Conservation (phyloP, 139 green algal genomes). For the Tetradesmus lagerheimii region DNA sequence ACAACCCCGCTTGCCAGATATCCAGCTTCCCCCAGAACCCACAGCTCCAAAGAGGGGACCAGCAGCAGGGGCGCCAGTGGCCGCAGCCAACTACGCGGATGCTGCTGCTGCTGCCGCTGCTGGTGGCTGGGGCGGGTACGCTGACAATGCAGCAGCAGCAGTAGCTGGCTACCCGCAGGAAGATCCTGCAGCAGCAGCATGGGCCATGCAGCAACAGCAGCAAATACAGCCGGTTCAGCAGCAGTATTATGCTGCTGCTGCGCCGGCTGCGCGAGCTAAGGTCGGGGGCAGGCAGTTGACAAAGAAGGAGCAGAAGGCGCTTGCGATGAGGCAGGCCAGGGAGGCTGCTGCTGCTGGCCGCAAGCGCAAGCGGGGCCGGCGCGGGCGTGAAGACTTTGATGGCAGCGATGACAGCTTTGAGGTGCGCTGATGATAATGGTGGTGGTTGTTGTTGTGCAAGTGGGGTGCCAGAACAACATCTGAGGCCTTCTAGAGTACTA, state of each 20-base stretch:
- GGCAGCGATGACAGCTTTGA: constrained; percentile 43
- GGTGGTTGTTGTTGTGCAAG: too few species aligned
- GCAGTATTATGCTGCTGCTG: background rate
- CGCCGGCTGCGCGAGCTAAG: background rate
- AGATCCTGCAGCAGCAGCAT: background rate
- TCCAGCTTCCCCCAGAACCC: constrained; percentile 16
- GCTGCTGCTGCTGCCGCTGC: background rate
- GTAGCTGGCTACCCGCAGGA: background rate
- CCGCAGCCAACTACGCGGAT: too few species aligned
- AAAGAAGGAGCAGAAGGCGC: background rate
- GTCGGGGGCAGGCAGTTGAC: background rate
- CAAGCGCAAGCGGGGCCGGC: constrained; percentile 39
- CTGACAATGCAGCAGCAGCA: background rate
- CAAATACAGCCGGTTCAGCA: background rate
- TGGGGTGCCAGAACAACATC: too few species aligned
- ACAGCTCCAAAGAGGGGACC: background rate
- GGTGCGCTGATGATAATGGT: background rate
- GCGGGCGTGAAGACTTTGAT: background rate
- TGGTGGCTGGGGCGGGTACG: background rate
- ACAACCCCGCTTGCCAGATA: background rate
- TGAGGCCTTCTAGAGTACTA: too few species aligned
- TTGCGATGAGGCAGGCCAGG: background rate
- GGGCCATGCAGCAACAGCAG: background rate
- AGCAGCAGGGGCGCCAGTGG: background rate
- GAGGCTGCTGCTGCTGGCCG: constrained; percentile 8